Evolutionary conservation across 306 rosid species (phyloP), one percentile per base, ranked within the genome.

Genomic region (Begonia masoniana): DNA sequence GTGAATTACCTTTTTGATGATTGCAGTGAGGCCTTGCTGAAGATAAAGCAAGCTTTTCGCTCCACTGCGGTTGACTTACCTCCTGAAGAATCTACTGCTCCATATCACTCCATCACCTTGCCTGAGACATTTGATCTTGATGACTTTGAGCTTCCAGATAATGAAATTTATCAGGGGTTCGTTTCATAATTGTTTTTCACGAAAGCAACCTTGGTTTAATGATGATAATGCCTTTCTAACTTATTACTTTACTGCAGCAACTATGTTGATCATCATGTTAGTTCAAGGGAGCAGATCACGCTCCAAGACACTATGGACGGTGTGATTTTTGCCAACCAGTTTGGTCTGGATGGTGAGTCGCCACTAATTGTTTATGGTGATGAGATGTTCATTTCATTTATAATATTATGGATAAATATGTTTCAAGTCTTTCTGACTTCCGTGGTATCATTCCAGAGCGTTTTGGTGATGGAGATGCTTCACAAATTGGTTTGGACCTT

Each of bases 81-180:
- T 1, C 99, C 99, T 12, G 99, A 92, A 76, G 99, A 92, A 77
- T 92, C 99, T 23, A 92, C 99, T 70, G 99, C 99, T 62, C 99
- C 99, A 5, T 92, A 92, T 76, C 93, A 92, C 76, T 92, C 99
- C 57, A 92, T 92, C 63, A 92, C 96, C 60, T 71, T 92, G 63
- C 99, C 99, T 0, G 96, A 92, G 80, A 92, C 99, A 55, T 92
- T 92, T 71, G 99, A 92, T 79, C 99, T 92, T 58, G 99, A 92
- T 70, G 99, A 92, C 79, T 92, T 92, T 72, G 99, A 92, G 76
- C 80, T 92, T 50, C 99, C 99, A 26, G 99, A 92, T 72, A 87
- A 76, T 67, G 99, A 92, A 68, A 70, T 71, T 46, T 82, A 77
- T 68, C 96, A 87, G 62, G 93, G 96, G 99, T 86, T 62, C 68